These are phyloP conservation scores for Trichophyton equinum DNA, from an alignment of 2,329 filamentous ascomycete genomes.

Conservation along the genomic window DNA sequence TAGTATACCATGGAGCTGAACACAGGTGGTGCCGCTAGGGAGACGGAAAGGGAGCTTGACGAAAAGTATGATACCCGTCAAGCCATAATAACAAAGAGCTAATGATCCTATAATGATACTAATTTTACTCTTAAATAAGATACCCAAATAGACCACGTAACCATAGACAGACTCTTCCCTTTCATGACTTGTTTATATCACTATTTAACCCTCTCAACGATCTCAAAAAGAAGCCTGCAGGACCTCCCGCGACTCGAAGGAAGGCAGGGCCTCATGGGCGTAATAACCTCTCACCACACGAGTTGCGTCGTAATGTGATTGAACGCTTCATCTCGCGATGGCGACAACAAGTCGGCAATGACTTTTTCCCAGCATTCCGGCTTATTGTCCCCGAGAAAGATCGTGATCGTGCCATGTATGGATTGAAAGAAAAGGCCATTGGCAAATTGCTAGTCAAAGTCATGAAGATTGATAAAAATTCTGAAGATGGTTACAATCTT, in stretches of 20 bases:
- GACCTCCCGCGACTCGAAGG: slow-evolving; percentile 40
- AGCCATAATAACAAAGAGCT: background rate
- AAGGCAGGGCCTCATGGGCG: slow-evolving; percentile 43
- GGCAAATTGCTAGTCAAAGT: slow-evolving; percentile 83
- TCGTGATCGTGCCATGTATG: slow-evolving; percentile 81
- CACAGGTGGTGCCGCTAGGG: background rate
- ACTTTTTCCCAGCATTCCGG: slow-evolving; percentile 86
- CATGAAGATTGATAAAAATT: slow-evolving; percentile 81
- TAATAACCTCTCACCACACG: slow-evolving; percentile 52
- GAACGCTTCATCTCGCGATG: slow-evolving; percentile 75
- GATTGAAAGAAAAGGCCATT: slow-evolving; percentile 83
- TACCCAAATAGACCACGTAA: slow-evolving; percentile 77
- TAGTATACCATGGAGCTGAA: background rate
- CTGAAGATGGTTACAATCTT: slow-evolving; percentile 73
- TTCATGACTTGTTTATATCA: slow-evolving; percentile 62
- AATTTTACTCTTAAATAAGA: slow-evolving; percentile 33
- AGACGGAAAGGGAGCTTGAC: slow-evolving; percentile 37
- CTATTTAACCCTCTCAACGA: slow-evolving; percentile 74
- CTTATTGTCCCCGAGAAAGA: slow-evolving; percentile 90
- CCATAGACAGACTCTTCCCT: slow-evolving; percentile 63
- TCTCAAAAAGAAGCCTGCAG: slow-evolving; percentile 59
- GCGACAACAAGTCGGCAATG: slow-evolving; percentile 76
- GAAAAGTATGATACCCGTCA: slow-evolving; percentile 30
- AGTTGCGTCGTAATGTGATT: slow-evolving; percentile 68
- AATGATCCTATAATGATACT: background rate